Base-by-base conservation (phyloP, 495 filamentous ascomycete genomes). In the Chlorociboria aeruginascens region DNA sequence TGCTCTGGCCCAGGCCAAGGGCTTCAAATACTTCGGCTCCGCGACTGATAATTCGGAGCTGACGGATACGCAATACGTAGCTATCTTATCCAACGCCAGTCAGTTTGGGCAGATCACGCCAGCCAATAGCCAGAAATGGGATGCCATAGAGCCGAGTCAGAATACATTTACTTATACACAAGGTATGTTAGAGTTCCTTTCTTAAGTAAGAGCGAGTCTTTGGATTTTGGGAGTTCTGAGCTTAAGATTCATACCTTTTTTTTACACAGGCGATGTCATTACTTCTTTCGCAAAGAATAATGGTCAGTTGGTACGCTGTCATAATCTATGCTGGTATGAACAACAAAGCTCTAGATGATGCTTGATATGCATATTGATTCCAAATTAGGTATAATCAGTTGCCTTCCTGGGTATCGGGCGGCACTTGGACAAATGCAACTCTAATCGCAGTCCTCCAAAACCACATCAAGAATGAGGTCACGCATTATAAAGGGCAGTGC, bases 281-380 rank as follows among this genome's bases (percentile, higher is more conserved):
- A 63, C 72, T 16, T 55, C 63, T 39, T 59, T 74, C 32, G 76
- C 79, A 2, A 60, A 68, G 50, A 46, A 34, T 6, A 79, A 79
- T 50, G 69, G 68, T 33, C 73, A 82, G 62, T 54, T 68, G 17
- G 46, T 82, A 32, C 56, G 77, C 42, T 81, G 75, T 48, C 77
- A 82, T 54, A 78, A 69, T 8, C 58, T 81, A n/a, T 68, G 79
- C 8, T 84, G 76, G 77, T 62, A 82, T 58, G 67, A 63, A 31
- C 10, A 49, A 1, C 20, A 25, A 25, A 25, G 4, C 4, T 25
- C 20, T 4, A 2, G 20, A 25, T 2, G 20, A 25, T 25, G 4
- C 4, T 25, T 25, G 20, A 25, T 25, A 2, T 4, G 20, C 1
- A 25, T 25, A 2, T 25, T 25, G 20, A 25, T 25, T 25, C 4